These are phyloP conservation scores for Mrakiaceae sp. DNA, from an alignment of 1,284 basidiomycete genomes.

Conservation along the genomic window DNA sequence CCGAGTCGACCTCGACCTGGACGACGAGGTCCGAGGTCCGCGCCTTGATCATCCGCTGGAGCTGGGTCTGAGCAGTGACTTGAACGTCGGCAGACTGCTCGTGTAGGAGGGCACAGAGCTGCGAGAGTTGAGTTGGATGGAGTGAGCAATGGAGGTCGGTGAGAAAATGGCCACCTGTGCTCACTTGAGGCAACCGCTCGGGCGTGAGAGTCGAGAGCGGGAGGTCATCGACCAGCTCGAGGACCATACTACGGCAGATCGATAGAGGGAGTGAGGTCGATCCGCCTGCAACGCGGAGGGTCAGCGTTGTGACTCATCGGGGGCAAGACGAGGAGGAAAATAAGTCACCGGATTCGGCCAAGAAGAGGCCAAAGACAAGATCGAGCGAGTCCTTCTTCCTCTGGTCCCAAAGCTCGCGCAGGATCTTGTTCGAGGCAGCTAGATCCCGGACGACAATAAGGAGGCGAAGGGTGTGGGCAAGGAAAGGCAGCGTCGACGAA, in stretches of 20 bases:
- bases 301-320: constrained; percentile 25
- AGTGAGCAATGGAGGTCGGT: background rate
- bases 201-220: constrained; percentile 53
- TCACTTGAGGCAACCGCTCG: constrained; percentile 51
- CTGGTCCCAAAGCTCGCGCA: constrained; percentile 58
- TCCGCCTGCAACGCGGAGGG: constrained; percentile 23
- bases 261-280: constrained; percentile 49
- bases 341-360: constrained; percentile 43
- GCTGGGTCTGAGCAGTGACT: constrained; percentile 55
- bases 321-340: background rate
- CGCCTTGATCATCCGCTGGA: constrained; percentile 51
- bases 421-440: constrained; percentile 55
- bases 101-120: constrained; percentile 66
- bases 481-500: constrained; percentile 45
- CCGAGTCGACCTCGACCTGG: constrained; percentile 60
- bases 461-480: constrained; percentile 59
- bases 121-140: background rate
- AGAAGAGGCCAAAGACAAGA: constrained; percentile 49
- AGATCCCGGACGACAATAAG: constrained; percentile 61
- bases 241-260: constrained; percentile 51
- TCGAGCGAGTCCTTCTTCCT: constrained; percentile 46
- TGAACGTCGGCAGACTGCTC: constrained; percentile 56
- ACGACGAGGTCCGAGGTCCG: constrained; percentile 69
- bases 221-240: constrained; percentile 56
- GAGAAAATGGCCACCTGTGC: constrained; percentile 14